Percentiles rank a stretch among this genome's conserved stretches.
Evolutionary conservation across 1,284 basidiomycete genomes (phyloP).

Genomic region (Sanghuangporus weigelae): DNA sequence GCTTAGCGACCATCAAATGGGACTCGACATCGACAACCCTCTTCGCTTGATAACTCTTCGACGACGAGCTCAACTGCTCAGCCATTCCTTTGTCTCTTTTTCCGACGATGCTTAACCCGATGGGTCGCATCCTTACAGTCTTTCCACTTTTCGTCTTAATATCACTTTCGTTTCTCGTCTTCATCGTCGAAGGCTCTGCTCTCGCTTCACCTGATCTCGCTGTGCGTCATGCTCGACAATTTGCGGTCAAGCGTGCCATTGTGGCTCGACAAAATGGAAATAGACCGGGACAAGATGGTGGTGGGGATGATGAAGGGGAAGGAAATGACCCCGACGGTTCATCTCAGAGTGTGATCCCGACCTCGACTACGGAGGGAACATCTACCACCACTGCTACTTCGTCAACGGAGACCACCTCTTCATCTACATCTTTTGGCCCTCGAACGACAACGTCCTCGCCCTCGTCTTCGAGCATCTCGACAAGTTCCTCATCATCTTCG

Average conservation of each 20-base stretch:
- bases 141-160: constrained; percentile 13
- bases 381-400: neutral
- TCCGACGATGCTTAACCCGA: constrained; percentile 17
- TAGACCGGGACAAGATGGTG: neutral
- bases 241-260: neutral
- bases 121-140: constrained; percentile 18
- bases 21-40: neutral
- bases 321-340: neutral
- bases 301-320: neutral
- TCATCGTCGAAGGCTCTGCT: neutral
- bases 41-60: neutral
- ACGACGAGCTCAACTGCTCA: constrained; percentile 14
- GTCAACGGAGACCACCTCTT: neutral
- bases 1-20: neutral
- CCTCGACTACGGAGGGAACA: neutral
- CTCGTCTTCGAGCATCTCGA: neutral
- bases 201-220: neutral
- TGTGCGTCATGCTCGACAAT: constrained; percentile 4
- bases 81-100: constrained; percentile 2
- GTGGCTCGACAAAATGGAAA: neutral
- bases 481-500: neutral
- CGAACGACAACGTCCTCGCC: neutral
- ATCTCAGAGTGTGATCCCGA: neutral
- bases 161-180: constrained; percentile 8
- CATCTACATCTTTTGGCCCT: neutral